phyloP scores from a whole-genome alignment of 495 filamentous ascomycete species.

The Cairneyella variabilis region DNA sequence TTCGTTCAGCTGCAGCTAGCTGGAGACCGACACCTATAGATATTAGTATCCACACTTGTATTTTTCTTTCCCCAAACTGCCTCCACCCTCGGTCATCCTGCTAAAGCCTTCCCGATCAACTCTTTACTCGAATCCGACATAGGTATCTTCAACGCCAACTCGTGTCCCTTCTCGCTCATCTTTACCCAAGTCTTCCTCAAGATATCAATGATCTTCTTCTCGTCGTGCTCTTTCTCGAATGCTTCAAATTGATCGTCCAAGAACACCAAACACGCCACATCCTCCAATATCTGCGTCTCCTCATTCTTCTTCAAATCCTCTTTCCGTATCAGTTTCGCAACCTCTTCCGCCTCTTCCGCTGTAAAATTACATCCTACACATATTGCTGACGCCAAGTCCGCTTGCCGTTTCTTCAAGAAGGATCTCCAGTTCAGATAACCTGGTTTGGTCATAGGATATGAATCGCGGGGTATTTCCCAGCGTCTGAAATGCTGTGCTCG shows the following conservation, averaged over 20 bases:
- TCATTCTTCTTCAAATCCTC: conserved; percentile 44
- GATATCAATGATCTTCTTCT: conserved; percentile 71
- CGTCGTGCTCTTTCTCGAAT: conserved; percentile 64
- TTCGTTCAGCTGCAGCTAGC: too few species aligned
- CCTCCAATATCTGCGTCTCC: conserved; percentile 53
- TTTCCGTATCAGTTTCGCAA: conserved; percentile 32
- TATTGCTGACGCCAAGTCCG: conserved; percentile 52
- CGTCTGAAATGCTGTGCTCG: conserved; percentile 78
- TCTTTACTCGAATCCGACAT: conserved; percentile 54
- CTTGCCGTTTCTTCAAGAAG: conserved; percentile 66
- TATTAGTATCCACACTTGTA: too few species aligned
- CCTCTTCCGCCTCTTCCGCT: conserved; percentile 37
- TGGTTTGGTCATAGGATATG: conserved; percentile 62
- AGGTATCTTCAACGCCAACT: conserved; percentile 61
- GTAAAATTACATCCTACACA: conserved; percentile 49
- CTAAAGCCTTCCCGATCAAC: conserved; percentile 63
- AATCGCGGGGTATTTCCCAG: conserved; percentile 71
- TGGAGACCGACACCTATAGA: too few species aligned
- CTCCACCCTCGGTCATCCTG: conserved; percentile 25
- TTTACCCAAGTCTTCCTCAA: conserved; percentile 81
- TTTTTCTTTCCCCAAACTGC: neutral
- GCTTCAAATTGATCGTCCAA: conserved; percentile 78
- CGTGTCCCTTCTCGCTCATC: conserved; percentile 65
- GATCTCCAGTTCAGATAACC: conserved; percentile 77
- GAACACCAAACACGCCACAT: conserved; percentile 84